Conservation (phyloP, 345 rosid species). For the Luvunga scandens region DNA sequence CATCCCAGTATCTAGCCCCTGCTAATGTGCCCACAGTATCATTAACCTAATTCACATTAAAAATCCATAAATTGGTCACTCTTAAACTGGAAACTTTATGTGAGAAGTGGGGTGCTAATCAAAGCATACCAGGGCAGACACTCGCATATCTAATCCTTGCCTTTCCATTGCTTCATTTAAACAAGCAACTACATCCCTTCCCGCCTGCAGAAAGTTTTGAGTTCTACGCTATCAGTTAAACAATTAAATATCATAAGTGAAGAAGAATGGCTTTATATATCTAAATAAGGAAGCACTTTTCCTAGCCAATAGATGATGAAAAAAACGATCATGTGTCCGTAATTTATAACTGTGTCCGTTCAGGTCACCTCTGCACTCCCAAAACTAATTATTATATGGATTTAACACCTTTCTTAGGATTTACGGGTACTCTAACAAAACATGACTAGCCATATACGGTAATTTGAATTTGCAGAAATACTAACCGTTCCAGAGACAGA, state of each 20-base stretch:
- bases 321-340: neutral
- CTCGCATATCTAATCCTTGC: conserved; percentile 63
- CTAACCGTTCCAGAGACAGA: conserved; percentile 82
- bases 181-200: conserved; percentile 75
- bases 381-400: neutral
- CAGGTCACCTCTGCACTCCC: neutral
- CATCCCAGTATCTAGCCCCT: conserved; percentile 78
- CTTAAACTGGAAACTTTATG: neutral
- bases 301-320: neutral
- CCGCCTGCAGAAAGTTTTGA: conserved; percentile 46
- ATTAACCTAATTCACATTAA: conserved; percentile 50
- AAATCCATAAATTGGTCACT: neutral
- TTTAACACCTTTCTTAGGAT: neutral
- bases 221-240: neutral
- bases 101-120: neutral
- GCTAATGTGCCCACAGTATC: conserved; percentile 81
- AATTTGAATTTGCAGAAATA: neutral
- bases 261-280: neutral
- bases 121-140: conserved; percentile 68
- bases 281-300: neutral
- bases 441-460: neutral
- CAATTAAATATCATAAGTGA: conserved; percentile 1
- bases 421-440: neutral
- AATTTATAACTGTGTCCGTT: neutral
- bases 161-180: conserved; percentile 80